Evolutionary conservation across 2,329 filamentous ascomycete species (phyloP).

Genomic region (Beauveria australis): DNA sequence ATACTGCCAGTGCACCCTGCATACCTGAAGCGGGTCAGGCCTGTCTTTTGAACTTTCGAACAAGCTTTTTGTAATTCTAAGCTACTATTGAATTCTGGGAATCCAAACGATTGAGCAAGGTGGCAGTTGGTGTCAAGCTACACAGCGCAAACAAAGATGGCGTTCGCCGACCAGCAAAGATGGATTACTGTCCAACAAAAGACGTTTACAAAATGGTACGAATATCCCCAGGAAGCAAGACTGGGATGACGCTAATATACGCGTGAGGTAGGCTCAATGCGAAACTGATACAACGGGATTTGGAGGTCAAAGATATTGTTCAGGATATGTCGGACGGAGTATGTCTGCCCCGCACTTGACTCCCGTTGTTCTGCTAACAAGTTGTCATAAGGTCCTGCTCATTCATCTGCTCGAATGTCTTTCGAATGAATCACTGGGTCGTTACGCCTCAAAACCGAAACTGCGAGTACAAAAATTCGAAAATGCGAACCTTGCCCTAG

Average conservation of each 20-base stretch:
- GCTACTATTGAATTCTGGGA: neutral
- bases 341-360: constrained; percentile 32
- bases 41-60: neutral
- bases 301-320: constrained; percentile 82
- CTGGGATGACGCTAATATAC: neutral
- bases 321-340: constrained; percentile 89
- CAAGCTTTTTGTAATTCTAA: neutral
- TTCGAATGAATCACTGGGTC: constrained; percentile 85
- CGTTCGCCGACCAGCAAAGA: constrained; percentile 54
- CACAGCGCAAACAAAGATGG: constrained; percentile 40
- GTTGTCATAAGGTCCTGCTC: constrained; percentile 62
- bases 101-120: neutral
- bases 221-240: neutral
- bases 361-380: constrained; percentile 14
- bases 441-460: constrained; percentile 94
- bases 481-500: constrained; percentile 91
- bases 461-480: constrained; percentile 95
- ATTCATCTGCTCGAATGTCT: constrained; percentile 97
- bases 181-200: constrained; percentile 88
- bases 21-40: neutral
- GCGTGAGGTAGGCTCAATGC: constrained; percentile 70
- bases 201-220: constrained; percentile 91
- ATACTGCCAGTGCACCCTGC: constrained; percentile 1
- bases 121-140: neutral
- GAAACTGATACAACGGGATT: constrained; percentile 70